A percentile compares a stretch with the other conserved stretches of the same genome.
Conservation (phyloP, 345 rosid species). For the Ceriops zippeliana region DNA sequence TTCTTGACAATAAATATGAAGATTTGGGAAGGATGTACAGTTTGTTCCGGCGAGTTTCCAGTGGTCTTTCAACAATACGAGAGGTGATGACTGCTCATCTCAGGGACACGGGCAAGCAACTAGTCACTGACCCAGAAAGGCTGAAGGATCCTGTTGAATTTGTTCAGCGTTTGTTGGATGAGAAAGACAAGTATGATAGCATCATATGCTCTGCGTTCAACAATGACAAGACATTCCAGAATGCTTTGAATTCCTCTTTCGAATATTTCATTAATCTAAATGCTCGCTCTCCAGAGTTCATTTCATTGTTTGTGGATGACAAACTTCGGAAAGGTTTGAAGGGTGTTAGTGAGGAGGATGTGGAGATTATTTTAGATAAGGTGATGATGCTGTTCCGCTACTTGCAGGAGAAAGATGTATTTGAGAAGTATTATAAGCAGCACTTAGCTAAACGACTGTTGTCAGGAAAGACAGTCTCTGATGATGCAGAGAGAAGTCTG, state of each 20-base stretch:
- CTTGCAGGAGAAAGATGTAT: slow-evolving; percentile 96
- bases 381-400: slow-evolving; percentile 99
- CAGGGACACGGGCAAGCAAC: slow-evolving; percentile 88
- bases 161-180: slow-evolving; percentile 91
- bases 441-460: slow-evolving; percentile 94
- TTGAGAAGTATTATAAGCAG: slow-evolving; percentile 96
- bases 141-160: slow-evolving; percentile 92
- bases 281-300: slow-evolving; percentile 90
- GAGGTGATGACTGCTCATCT: slow-evolving; percentile 93
- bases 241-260: slow-evolving; percentile 87
- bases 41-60: slow-evolving; percentile 76
- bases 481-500: slow-evolving; percentile 95
- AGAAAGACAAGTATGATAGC: slow-evolving; percentile 78
- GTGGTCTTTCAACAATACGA: slow-evolving; percentile 68
- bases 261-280: slow-evolving; percentile 92
- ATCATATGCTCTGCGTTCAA: slow-evolving; percentile 66
- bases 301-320: slow-evolving; percentile 92
- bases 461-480: slow-evolving; percentile 88
- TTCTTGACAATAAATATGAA: slow-evolving; percentile 82
- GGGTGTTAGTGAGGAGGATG: slow-evolving; percentile 89
- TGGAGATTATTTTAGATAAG: slow-evolving; percentile 87
- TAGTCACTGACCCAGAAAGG: slow-evolving; percentile 89
- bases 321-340: slow-evolving; percentile 88
- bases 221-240: slow-evolving; percentile 93
- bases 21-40: slow-evolving; percentile 91